These are phyloP conservation scores for Pichia sp. DNA, from an alignment of 1,139 yeast species.

Conservation along the genomic window DNA sequence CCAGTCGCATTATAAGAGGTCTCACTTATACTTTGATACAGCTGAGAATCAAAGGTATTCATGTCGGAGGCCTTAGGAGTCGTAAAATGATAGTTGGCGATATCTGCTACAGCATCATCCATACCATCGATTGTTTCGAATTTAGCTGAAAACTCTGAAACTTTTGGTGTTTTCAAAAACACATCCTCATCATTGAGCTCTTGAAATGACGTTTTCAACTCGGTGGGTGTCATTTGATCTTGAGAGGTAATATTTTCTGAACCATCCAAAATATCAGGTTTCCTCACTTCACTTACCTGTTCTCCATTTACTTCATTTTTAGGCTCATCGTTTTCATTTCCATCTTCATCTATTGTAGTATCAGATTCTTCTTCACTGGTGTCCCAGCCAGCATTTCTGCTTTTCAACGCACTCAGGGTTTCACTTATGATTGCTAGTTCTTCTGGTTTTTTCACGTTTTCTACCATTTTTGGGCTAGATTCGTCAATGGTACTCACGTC, in stretches of 20 bases:
- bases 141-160: background rate
- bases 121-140: background rate
- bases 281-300: too few relatives aligned
- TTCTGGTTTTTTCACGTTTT: background rate
- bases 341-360: background rate
- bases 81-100: constrained; percentile 7
- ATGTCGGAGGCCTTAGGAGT: constrained; percentile 1
- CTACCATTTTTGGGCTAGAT: background rate
- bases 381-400: constrained; percentile 10
- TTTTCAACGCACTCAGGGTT: constrained; percentile 1
- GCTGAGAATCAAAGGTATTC: too few relatives aligned
- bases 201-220: too few relatives aligned
- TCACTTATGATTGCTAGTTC: constrained; percentile 2
- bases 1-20: background rate
- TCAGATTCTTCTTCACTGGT: constrained; percentile 6
- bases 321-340: background rate
- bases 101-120: constrained; percentile 4
- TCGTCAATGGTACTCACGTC: background rate
- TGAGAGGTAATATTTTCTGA: too few relatives aligned
- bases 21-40: too few relatives aligned
- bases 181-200: background rate
- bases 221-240: too few relatives aligned
- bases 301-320: background rate
- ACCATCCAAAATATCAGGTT: too few relatives aligned
- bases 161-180: background rate